phyloP scores from a whole-genome alignment of 2,329 filamentous ascomycete species.

The Ascochyta lentis region DNA sequence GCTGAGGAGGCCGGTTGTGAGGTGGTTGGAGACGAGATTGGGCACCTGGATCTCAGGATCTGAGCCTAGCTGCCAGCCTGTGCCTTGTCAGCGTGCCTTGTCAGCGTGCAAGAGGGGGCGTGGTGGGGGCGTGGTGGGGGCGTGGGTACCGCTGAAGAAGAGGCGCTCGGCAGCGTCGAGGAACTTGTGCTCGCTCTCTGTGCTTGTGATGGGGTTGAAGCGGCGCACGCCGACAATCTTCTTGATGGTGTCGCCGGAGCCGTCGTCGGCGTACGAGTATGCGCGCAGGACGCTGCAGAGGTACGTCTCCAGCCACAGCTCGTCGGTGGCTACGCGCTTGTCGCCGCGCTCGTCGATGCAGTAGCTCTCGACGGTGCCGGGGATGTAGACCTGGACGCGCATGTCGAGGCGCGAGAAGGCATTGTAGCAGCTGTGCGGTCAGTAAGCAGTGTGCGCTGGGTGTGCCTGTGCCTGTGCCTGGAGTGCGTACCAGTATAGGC shows the following conservation, averaged over 20 bases:
- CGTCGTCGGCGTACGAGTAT: constrained; percentile 96
- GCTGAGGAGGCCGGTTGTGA: constrained; percentile 89
- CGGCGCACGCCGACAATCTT: constrained; percentile 96
- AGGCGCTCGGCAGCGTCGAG: constrained; percentile 91
- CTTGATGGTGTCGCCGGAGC: constrained; percentile 90
- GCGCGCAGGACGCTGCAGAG: constrained; percentile 92
- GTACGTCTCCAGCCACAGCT: constrained; percentile 96
- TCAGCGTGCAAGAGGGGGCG: constrained; percentile 2
- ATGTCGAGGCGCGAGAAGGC: constrained; percentile 97
- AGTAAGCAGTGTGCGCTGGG: constrained; percentile 16
- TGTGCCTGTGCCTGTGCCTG: too few relatives aligned
- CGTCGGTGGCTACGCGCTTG: constrained; percentile 90
- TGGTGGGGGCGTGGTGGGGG: too few relatives aligned
- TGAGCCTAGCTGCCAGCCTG: constrained; percentile 90
- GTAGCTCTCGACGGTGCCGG: constrained; percentile 94
- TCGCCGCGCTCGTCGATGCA: constrained; percentile 97
- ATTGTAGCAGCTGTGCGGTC: constrained; percentile 82
- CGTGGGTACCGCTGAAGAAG: constrained; percentile 79
- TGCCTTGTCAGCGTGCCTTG: constrained; percentile 9
- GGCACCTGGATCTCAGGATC: constrained; percentile 97
- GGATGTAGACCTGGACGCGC: constrained; percentile 97
- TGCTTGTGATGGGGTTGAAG: constrained; percentile 97
- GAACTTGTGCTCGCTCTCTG: constrained; percentile 97
- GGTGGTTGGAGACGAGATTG: constrained; percentile 93
- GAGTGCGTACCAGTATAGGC: constrained; percentile 80